phyloP scores from a whole-genome alignment of 2,329 filamentous ascomycete species.

The Tolypocladium amazonense region DNA sequence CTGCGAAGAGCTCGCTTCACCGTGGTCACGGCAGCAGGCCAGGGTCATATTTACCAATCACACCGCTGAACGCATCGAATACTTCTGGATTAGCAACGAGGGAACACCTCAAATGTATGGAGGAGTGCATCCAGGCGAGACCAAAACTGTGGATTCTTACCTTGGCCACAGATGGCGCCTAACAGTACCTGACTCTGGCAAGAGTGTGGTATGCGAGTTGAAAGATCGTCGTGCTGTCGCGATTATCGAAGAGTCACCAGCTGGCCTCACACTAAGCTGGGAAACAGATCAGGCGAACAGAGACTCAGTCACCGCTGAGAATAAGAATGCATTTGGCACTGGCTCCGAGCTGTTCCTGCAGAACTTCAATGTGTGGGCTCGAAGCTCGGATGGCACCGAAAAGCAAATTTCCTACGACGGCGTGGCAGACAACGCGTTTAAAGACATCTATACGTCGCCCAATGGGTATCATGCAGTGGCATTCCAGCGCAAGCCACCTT shows the following conservation, averaged over 20 bases:
- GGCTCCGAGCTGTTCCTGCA: conserved; percentile 1
- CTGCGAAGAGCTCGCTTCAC: conserved; percentile 11
- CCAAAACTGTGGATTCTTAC: conserved; percentile 1
- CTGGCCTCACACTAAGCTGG: conserved; percentile 2
- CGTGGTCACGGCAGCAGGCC: conserved; percentile 2
- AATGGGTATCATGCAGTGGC: conserved; percentile 6
- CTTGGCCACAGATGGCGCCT: conserved; percentile 7
- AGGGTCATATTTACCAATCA: conserved; percentile 14
- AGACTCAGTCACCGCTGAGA: neutral
- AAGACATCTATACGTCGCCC: conserved; percentile 8
- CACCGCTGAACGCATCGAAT: conserved; percentile 7
- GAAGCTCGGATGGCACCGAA: neutral
- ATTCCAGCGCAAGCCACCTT: conserved; percentile 12
- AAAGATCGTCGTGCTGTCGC: neutral
- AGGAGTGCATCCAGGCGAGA: neutral
- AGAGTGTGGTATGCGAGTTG: conserved; percentile 1
- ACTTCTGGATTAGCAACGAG: conserved; percentile 14
- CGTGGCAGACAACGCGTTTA: conserved; percentile 7
- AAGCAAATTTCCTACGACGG: conserved; percentile 10
- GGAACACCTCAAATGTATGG: conserved; percentile 7
- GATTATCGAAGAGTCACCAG: conserved; percentile 1
- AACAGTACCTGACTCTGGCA: neutral
- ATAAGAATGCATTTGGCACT: neutral
- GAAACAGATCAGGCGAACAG: neutral
- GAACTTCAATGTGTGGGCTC: conserved; percentile 1